Base-by-base conservation (phyloP, 2,329 filamentous ascomycete species). In the Thielaviopsis punctulata region DNA sequence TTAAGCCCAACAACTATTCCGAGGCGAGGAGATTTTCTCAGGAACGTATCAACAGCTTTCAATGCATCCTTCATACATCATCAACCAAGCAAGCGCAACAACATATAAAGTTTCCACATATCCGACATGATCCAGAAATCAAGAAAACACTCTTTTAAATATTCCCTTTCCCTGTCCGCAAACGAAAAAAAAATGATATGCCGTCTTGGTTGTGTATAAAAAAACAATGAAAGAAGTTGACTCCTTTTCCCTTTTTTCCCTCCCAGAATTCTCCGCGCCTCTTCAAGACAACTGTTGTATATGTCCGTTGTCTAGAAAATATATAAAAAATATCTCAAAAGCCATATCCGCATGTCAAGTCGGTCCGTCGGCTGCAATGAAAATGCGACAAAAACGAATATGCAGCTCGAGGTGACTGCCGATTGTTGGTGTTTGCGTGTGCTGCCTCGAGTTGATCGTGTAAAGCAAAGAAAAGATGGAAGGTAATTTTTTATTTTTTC, bases 401-500 rank as follows among this genome's bases (percentile, higher is more conserved):
- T n/a, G 25, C 44, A 46, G 13, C 25, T 21, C 44, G 44, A 41
- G 36, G 36, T n/a, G 3, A 19, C 36, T 41, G 19, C 36, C n/a
- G 36, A 41, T n/a, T 7, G 36, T 41, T 19, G 36, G 36, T 41
- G 36, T 18, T 41, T 41, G 36, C 36, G 36, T 41, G n/a, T 41
- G 36, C 36, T 41, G 36, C 36, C 19, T 19, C n/a, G 36, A 41
- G 36, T 41, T n/a, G 36, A 41, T 41, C 36, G 36, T 41, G 36
- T 41, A 41, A 41, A 41, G 36, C 36, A 48, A 54, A 54, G 33
- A 45, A 49, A 50, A 24, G 33, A 30, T 48, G 36, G 39, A 43
- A 50, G 50, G 47, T 41, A 55, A 52, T 52, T 55, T 55, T 52
- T 52, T 49, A 52, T 63, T 65, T 62, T 52, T 54, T 56, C 54